Percentiles rank a stretch among this genome's conserved stretches.
phyloP scores from a whole-genome alignment of 352 stramenopile genomes.

The Phytopythium litorale region DNA sequence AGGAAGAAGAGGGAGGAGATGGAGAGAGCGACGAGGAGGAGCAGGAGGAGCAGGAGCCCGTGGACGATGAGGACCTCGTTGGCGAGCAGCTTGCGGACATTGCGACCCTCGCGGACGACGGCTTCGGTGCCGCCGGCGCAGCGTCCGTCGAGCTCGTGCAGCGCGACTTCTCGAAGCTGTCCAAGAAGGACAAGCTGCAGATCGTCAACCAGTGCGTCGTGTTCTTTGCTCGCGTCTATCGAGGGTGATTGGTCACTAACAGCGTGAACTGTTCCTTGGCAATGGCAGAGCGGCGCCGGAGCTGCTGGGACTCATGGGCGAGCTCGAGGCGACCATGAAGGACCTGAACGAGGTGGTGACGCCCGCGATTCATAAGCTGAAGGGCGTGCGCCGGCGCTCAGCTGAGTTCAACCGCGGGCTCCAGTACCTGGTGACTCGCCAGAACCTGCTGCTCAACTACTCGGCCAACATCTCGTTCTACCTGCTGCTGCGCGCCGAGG shows the following conservation, averaged over 20 bases:
- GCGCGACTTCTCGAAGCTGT: slow-evolving; percentile 84
- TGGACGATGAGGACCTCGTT: slow-evolving; percentile 72
- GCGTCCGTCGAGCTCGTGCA: slow-evolving; percentile 68
- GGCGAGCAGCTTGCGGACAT: slow-evolving; percentile 74
- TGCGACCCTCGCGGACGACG: slow-evolving; percentile 55
- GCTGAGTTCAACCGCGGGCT: slow-evolving; percentile 56
- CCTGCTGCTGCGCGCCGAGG: slow-evolving; percentile 70
- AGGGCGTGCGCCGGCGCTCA: slow-evolving; percentile 52
- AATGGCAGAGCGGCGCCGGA: slow-evolving; percentile 54
- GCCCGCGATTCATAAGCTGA: slow-evolving; percentile 70
- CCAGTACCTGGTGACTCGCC: slow-evolving; percentile 73
- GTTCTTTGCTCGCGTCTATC: background rate
- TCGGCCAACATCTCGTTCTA: slow-evolving; percentile 86
- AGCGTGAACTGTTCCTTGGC: background rate
- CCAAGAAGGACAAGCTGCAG: slow-evolving; percentile 84
- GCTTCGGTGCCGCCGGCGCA: slow-evolving; percentile 26
- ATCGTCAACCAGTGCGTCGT: slow-evolving; percentile 80
- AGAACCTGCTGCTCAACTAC: slow-evolving; percentile 86
- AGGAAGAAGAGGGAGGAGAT: slow-evolving; percentile 23
- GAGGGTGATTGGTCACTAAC: background rate
- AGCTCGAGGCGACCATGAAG: slow-evolving; percentile 64
- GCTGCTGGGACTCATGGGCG: slow-evolving; percentile 60
- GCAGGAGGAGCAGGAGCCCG: slow-evolving; percentile 14
- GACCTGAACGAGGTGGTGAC: slow-evolving; percentile 63
- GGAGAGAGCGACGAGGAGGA: slow-evolving; percentile 40